Conservation (phyloP, 75 land plant genomes). For the Sequoiadendron giganteum region DNA sequence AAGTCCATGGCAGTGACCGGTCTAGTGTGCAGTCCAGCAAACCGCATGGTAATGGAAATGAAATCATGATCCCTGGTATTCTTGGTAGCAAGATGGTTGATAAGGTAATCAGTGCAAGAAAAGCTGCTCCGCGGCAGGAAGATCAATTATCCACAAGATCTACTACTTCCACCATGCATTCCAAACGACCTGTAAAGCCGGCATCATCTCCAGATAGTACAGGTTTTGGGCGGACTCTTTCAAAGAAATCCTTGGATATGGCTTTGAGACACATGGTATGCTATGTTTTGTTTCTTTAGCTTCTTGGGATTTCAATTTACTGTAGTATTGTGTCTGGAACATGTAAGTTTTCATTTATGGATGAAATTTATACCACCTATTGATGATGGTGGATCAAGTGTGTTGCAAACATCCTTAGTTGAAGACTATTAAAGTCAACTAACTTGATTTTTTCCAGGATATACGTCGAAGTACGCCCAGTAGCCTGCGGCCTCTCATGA, state of each 20-base stretch:
- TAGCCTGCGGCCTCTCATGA: constrained; percentile 44
- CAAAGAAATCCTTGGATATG: constrained; percentile 81
- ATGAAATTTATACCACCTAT: not conserved
- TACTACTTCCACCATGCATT: constrained; percentile 9
- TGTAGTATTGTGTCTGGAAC: too few species aligned
- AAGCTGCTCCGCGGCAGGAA: constrained; percentile 52
- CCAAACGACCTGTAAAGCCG: constrained; percentile 27
- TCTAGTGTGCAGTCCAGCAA: constrained; percentile 14
- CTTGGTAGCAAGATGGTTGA: constrained; percentile 76
- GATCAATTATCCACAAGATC: constrained; percentile 20
- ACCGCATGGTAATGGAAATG: constrained; percentile 17
- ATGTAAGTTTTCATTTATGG: not conserved
- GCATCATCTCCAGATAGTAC: constrained; percentile 46
- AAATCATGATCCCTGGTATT: constrained; percentile 40
- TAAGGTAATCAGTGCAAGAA: constrained; percentile 53
- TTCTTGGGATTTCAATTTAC: not conserved
- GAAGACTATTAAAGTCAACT: not conserved
- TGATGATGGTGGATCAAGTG: not conserved
- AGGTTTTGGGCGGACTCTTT: constrained; percentile 72
- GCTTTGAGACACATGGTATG: constrained; percentile 85
- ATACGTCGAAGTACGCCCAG: constrained; percentile 39
- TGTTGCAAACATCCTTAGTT: not conserved
- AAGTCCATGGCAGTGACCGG: constrained; percentile 21
- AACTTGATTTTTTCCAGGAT: not conserved
- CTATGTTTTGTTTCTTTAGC: not conserved